phyloP scores from a whole-genome alignment of 2,329 filamentous ascomycete genomes.

The Hypoxylon sp. region DNA sequence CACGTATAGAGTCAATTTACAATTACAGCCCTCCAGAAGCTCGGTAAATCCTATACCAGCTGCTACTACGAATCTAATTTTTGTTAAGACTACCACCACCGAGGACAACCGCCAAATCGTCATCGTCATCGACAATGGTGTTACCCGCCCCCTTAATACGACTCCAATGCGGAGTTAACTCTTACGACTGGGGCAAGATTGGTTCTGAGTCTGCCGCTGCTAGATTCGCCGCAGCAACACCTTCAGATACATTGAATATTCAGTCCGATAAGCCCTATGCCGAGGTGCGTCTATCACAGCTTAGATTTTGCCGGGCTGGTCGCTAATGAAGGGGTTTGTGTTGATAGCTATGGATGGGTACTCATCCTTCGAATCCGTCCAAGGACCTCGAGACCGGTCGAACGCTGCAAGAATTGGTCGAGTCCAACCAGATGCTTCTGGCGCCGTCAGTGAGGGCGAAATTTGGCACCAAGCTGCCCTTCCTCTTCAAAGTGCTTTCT shows the following conservation, averaged over 20 bases:
- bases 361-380: conserved; percentile 94
- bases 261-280: conserved; percentile 93
- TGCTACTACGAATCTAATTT: conserved; percentile 8
- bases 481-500: conserved; percentile 97
- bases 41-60: neutral
- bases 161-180: conserved; percentile 93
- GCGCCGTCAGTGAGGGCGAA: conserved; percentile 78
- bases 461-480: conserved; percentile 88
- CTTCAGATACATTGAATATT: conserved; percentile 80
- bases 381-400: conserved; percentile 88
- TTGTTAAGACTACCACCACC: neutral
- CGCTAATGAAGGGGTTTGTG: conserved; percentile 33
- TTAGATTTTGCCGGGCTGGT: conserved; percentile 2
- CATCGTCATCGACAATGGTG: conserved; percentile 49
- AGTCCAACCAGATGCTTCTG: conserved; percentile 88
- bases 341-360: conserved; percentile 95
- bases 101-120: neutral
- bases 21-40: neutral
- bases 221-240: conserved; percentile 88
- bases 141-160: conserved; percentile 87
- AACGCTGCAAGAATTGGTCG: conserved; percentile 86
- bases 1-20: neutral
- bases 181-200: conserved; percentile 98
- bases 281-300: conserved; percentile 72
- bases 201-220: conserved; percentile 90